phyloP scores from a whole-genome alignment of 2,329 filamentous ascomycete species.

The Bipolaris sorokiniana region DNA sequence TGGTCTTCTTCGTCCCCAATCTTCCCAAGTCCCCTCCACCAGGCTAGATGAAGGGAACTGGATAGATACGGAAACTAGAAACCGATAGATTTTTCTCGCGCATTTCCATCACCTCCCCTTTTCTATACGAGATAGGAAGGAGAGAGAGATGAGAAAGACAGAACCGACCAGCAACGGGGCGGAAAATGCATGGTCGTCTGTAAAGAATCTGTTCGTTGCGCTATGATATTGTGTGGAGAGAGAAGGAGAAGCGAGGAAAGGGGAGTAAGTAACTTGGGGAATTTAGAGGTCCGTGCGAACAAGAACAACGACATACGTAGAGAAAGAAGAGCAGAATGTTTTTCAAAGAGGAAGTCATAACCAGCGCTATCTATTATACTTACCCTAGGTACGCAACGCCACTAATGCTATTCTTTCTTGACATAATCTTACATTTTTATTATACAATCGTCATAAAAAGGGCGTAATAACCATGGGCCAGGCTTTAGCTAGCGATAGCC shows the following conservation, averaged over 20 bases:
- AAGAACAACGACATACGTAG: not conserved
- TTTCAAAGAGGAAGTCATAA: constrained; percentile 2
- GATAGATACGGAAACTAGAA: constrained; percentile 8
- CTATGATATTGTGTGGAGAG: constrained; percentile 20
- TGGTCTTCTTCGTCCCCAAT: not conserved
- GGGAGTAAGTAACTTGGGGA: not conserved
- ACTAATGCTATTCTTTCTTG: constrained; percentile 20
- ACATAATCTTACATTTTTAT: constrained; percentile 20
- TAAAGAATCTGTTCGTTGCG: constrained; percentile 40
- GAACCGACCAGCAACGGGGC: constrained; percentile 31
- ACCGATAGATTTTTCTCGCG: constrained; percentile 33
- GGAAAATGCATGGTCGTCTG: constrained; percentile 28
- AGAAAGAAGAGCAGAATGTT: constrained; percentile 1
- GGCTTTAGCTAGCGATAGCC: constrained; percentile 14
- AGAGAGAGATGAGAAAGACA: constrained; percentile 10
- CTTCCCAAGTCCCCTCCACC: constrained; percentile 21
- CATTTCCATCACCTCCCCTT: constrained; percentile 6
- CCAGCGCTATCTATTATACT: constrained; percentile 20
- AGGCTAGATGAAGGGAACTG: constrained; percentile 3
- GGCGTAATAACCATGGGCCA: not conserved
- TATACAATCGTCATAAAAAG: constrained; percentile 19
- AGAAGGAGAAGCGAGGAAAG: not conserved
- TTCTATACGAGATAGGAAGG: not conserved
- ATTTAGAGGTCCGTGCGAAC: not conserved
- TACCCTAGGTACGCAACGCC: constrained; percentile 16